A percentile compares a stretch with the other conserved stretches of the same genome.
Conservation (phyloP, 2,329 filamentous ascomycete genomes). For the Periconia digitata region DNA sequence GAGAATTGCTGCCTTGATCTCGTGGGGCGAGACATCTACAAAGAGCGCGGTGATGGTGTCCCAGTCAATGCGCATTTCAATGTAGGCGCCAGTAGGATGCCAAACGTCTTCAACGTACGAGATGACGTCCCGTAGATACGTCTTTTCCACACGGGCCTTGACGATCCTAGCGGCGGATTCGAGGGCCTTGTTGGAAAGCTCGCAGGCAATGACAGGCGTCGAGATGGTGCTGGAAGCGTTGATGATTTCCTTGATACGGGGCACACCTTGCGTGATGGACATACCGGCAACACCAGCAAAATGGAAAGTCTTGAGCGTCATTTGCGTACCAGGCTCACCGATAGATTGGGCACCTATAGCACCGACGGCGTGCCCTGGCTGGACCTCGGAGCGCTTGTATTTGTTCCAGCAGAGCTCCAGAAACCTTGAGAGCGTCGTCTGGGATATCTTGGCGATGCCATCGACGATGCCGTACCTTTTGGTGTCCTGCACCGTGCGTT, state of each 20-base stretch:
- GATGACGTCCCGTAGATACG: conserved; percentile 79
- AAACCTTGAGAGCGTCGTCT: conserved; percentile 72
- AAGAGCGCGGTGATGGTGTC: conserved; percentile 78
- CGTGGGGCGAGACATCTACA: conserved; percentile 71
- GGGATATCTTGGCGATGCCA: conserved; percentile 81
- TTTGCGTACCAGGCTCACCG: conserved; percentile 96
- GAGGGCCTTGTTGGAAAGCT: conserved; percentile 72
- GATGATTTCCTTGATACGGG: conserved; percentile 99
- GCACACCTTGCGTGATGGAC: conserved; percentile 99
- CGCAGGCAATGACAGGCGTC: conserved; percentile 89
- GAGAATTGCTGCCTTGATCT: conserved; percentile 77
- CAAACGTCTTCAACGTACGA: conserved; percentile 85
- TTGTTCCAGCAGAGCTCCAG: conserved; percentile 82
- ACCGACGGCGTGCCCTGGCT: conserved; percentile 93
- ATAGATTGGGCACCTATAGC: conserved; percentile 97
- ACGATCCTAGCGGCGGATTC: conserved; percentile 85
- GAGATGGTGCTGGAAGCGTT: conserved; percentile 94
- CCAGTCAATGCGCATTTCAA: conserved; percentile 81
- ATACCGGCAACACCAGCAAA: conserved; percentile 99
- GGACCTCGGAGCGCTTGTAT: conserved; percentile 86
- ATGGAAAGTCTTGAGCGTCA: conserved; percentile 99
- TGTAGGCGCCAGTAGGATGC: conserved; percentile 72
- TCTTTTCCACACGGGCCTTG: conserved; percentile 94
- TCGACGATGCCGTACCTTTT: conserved; percentile 51
- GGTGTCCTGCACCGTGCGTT: conserved; percentile 35